These are phyloP conservation scores for Tolypocladium tundrense DNA, from an alignment of 2,329 filamentous ascomycete species.

Conservation along the genomic window DNA sequence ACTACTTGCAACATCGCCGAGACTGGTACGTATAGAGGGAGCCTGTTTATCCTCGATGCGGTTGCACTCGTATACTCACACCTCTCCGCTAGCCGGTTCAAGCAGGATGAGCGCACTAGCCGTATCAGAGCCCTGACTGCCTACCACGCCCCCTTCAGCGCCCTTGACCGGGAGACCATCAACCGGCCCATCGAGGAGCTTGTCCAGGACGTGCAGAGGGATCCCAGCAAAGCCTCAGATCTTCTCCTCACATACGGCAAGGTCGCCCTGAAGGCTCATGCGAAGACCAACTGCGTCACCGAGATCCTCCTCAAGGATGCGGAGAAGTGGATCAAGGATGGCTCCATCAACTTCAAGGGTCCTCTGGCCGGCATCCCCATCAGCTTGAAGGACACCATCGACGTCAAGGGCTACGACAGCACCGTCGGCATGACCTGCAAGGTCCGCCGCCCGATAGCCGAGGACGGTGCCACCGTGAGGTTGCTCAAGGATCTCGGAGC, in stretches of 20 bases:
- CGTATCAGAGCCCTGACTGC: constrained; percentile 57
- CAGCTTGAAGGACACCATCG: constrained; percentile 71
- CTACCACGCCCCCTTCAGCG: constrained; percentile 58
- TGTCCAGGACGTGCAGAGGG: constrained; percentile 67
- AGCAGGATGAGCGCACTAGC: constrained; percentile 63
- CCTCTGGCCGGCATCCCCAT: constrained; percentile 81
- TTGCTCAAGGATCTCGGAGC: constrained; percentile 82
- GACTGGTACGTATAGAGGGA: constrained; percentile 45
- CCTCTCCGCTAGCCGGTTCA: constrained; percentile 51
- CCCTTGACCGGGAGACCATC: constrained; percentile 56
- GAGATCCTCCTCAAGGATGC: constrained; percentile 74
- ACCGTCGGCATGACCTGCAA: constrained; percentile 72
- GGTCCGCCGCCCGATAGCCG: constrained; percentile 51
- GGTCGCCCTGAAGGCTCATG: constrained; percentile 71
- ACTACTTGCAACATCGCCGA: constrained; percentile 59
- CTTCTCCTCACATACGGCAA: constrained; percentile 83
- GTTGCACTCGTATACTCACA: background rate
- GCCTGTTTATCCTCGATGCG: background rate
- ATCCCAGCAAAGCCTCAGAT: constrained; percentile 53
- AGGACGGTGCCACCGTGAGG: constrained; percentile 64
- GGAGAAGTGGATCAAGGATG: constrained; percentile 56
- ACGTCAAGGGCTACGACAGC: constrained; percentile 73
- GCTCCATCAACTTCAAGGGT: constrained; percentile 60
- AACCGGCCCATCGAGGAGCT: constrained; percentile 66
- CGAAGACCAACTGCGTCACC: constrained; percentile 81